A percentile compares a stretch with the other conserved stretches of the same genome.
Conservation (phyloP, 2,329 filamentous ascomycete species). For the Ambrosiella cleistominuta region DNA sequence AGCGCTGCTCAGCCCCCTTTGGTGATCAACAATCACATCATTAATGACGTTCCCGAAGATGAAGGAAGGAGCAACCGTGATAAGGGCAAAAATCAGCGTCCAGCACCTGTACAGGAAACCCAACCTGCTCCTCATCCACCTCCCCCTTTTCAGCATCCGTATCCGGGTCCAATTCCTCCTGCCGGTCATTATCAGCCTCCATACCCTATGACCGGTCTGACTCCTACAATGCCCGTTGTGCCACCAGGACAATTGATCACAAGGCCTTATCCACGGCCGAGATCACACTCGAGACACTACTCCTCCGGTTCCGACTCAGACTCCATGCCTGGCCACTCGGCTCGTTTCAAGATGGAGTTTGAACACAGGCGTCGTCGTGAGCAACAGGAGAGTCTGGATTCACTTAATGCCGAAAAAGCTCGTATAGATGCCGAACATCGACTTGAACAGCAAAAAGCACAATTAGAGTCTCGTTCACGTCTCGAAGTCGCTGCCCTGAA, state of each 20-base stretch:
- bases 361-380: neutral
- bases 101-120: neutral
- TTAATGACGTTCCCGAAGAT: conserved; percentile 1
- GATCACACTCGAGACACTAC: neutral
- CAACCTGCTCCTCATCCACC: neutral
- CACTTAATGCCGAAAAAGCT: neutral
- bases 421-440: neutral
- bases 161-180: neutral
- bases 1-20: neutral
- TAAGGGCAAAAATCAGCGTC: neutral
- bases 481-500: neutral
- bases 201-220: neutral
- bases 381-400: neutral
- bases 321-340: neutral
- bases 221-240: neutral
- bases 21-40: conserved; percentile 4
- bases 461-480: neutral
- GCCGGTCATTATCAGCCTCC: neutral
- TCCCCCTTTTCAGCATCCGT: neutral
- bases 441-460: neutral
- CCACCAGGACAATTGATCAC: neutral
- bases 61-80: neutral
- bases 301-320: neutral
- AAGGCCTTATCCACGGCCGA: neutral
- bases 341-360: neutral